Evolutionary conservation across 805 yeast species (phyloP).

Genomic region (Candida mattraensis): DNA sequence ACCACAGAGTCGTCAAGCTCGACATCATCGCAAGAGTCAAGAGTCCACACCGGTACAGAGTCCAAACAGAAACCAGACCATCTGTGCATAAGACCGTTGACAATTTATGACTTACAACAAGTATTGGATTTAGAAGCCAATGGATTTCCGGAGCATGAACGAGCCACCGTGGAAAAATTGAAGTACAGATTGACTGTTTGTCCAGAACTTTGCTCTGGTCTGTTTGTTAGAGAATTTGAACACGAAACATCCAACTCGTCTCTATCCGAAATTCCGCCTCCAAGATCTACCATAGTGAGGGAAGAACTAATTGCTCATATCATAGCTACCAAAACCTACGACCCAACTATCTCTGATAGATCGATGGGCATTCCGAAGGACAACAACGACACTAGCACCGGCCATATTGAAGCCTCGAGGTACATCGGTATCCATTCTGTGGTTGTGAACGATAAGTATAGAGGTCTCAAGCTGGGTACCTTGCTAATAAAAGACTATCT

Average conservation of each 20-base stretch:
- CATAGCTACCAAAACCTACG: constrained; percentile 68
- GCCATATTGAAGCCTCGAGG: constrained; percentile 75
- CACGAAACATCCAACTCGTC: constrained; percentile 24
- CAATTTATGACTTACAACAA: constrained; percentile 68
- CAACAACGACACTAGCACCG: constrained; percentile 35
- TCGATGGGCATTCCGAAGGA: constrained; percentile 45
- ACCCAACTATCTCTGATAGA: constrained; percentile 48
- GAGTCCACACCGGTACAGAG: constrained; percentile 26
- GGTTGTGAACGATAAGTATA: constrained; percentile 74
- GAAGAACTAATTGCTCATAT: constrained; percentile 80
- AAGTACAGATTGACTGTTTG: constrained; percentile 73
- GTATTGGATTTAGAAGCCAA: constrained; percentile 58
- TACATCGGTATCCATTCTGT: constrained; percentile 81
- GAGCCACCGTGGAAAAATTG: constrained; percentile 63
- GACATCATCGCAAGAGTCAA: constrained; percentile 18
- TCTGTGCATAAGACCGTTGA: constrained; percentile 72
- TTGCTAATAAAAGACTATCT: constrained; percentile 83
- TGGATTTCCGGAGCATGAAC: constrained; percentile 71
- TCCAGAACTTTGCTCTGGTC: constrained; percentile 89
- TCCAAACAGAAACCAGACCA: constrained; percentile 48
- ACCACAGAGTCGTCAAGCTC: constrained; percentile 31
- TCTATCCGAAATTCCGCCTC: constrained; percentile 36
- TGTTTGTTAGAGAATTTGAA: constrained; percentile 72
- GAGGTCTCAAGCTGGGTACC: constrained; percentile 80
- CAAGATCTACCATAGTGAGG: constrained; percentile 48